These are phyloP conservation scores for Byssothecium circinans DNA, from an alignment of 2,329 filamentous ascomycete genomes.

Conservation along the genomic window DNA sequence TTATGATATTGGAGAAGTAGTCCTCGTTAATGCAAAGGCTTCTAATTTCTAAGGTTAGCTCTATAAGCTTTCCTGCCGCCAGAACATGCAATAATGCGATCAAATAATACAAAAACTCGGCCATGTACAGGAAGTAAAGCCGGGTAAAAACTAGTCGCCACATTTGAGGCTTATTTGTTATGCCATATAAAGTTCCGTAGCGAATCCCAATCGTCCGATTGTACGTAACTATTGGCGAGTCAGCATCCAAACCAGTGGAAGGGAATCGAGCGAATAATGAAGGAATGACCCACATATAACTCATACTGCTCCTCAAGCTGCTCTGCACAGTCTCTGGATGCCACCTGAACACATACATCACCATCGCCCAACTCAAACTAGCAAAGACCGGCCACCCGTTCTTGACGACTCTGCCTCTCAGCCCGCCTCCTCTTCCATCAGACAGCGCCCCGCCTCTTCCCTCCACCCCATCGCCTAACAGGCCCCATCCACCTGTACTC, in stretches of 20 bases:
- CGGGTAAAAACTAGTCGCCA: background rate
- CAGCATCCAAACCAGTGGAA: constrained; percentile 1
- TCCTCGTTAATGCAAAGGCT: background rate
- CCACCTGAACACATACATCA: constrained; percentile 95
- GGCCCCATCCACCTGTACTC: constrained; percentile 28
- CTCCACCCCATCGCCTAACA: constrained; percentile 8
- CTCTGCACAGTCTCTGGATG: constrained; percentile 89
- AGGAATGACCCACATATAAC: constrained; percentile 75
- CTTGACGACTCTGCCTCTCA: constrained; percentile 43
- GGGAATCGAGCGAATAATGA: constrained; percentile 1
- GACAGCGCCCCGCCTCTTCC: constrained; percentile 42
- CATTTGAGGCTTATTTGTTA: constrained; percentile 60
- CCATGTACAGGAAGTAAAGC: constrained; percentile 1
- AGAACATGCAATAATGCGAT: background rate
- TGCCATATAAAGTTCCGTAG: constrained; percentile 83
- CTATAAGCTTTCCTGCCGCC: background rate
- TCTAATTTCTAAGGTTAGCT: background rate
- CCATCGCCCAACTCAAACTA: constrained; percentile 82
- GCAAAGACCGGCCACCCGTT: constrained; percentile 94
- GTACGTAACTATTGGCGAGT: constrained; percentile 59
- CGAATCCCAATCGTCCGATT: constrained; percentile 88
- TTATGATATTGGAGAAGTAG: no score
- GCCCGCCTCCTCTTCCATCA: constrained; percentile 34
- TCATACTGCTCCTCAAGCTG: constrained; percentile 93
- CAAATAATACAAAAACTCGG: constrained; percentile 2